Base-by-base conservation (phyloP, 2,329 filamentous ascomycete genomes). In the Dactylella cylindrospora region DNA sequence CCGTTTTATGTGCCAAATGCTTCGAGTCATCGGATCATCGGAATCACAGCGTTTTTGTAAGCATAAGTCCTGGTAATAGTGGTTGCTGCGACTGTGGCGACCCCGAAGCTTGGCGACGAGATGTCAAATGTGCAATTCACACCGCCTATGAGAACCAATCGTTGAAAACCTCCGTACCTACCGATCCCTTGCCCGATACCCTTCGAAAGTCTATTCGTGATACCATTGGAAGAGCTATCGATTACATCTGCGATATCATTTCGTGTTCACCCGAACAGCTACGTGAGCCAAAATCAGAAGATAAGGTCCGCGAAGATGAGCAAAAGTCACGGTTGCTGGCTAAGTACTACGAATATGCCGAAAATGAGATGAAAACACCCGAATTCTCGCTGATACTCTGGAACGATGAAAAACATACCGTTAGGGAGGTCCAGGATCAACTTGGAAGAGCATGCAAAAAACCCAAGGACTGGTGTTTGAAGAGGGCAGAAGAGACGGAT, bases 321-420 rank as follows among this genome's bases (percentile, higher is more conserved):
- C 78, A 80, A 54, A 79, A 81, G 59, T 95, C 91, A 12, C 81
- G 90, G 15, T 76, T 97, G 26, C 83, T 81, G 5, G 81, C 85
- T 0, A 84, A 83, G 40, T 90, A 90, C 73, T 93, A 90, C 67
- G 81, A 84, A 52, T 38, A 50, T 12, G 64, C 60, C 1, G 61
- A 66, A 35, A 43, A 53, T 17, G 50, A 46, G 38, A 50, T 64
- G 40, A 35, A 47, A 15, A 12, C 55, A 15, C 55, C 55, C 10
- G 67, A 69, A 38, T 98, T 86, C 72, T 86, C 88, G 3, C 76
- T 98, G 36, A 77, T 96, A 12, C 77, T 98, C 3, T 98, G 93
- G 93, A 98, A 98, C 68, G 93, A 98, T 66, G 93, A 98, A 75
- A 98, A 98, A 73, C 93, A 98, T 72, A 98, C 93, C 0, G 85